Conservation (phyloP, 495 filamentous ascomycete species). For the Penicillium manginii region DNA sequence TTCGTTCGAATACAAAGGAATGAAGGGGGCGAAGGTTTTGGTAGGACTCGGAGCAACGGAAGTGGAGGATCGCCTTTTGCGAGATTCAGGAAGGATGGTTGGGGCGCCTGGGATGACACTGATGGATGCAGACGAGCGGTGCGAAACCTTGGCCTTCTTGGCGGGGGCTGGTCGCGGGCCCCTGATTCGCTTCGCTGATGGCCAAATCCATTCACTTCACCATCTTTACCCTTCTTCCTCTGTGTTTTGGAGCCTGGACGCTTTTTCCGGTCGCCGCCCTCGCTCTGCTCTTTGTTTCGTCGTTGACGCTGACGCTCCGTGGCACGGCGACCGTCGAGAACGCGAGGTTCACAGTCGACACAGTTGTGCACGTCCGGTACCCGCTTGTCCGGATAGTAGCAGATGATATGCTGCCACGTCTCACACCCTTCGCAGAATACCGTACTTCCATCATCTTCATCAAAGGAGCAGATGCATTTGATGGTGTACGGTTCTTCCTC, state of each 20-base stretch:
- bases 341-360: conserved; percentile 78
- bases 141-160: conserved; percentile 78
- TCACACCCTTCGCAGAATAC: conserved; percentile 95
- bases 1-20: conserved; percentile 65
- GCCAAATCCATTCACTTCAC: conserved; percentile 41
- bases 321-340: conserved; percentile 71
- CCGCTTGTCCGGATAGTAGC: conserved; percentile 79
- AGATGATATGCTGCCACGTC: conserved; percentile 97
- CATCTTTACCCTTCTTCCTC: conserved; percentile 70
- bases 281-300: conserved; percentile 62
- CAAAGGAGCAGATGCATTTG: conserved; percentile 92
- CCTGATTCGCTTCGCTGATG: conserved; percentile 54
- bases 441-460: conserved; percentile 95
- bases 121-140: conserved; percentile 72
- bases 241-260: conserved; percentile 69
- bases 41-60: conserved; percentile 56
- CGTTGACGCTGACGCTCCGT: conserved; percentile 69
- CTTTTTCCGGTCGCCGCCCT: conserved; percentile 66
- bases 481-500: conserved; percentile 95
- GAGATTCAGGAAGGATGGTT: conserved; percentile 41
- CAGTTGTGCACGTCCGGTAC: conserved; percentile 87
- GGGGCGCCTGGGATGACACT: conserved; percentile 55
- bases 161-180: conserved; percentile 59
- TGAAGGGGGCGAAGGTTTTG: conserved; percentile 49
- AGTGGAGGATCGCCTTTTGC: conserved; percentile 56